phyloP scores from a whole-genome alignment of 495 filamentous ascomycete species.

The Articulospora tetracladia region DNA sequence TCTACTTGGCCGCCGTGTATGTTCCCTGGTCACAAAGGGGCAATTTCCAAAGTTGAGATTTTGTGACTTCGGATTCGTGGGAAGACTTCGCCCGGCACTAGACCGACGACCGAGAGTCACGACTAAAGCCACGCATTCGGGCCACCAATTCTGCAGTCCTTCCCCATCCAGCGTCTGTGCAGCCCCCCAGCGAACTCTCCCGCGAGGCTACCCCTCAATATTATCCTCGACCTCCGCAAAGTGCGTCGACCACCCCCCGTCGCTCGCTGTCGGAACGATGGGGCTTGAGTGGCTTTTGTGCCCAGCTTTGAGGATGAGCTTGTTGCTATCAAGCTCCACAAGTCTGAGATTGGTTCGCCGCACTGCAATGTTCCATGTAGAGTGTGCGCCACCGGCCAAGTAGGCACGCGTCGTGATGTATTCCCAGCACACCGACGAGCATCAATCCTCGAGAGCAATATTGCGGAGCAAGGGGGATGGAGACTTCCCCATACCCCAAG shows the following conservation, averaged over 20 bases:
- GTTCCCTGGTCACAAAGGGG: too few relatives aligned
- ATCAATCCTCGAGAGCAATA: not conserved
- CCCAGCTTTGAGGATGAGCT: not conserved
- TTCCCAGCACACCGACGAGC: not conserved
- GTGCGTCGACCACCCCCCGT: not conserved
- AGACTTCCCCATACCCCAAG: not conserved
- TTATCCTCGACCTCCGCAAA: not conserved
- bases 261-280: not conserved
- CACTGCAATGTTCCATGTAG: not conserved
- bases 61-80: slow-evolving; percentile 5
- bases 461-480: not conserved
- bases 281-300: not conserved
- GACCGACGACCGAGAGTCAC: not conserved
- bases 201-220: not conserved
- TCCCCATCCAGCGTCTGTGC: not conserved
- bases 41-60: not conserved
- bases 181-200: not conserved
- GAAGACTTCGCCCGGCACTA: not conserved
- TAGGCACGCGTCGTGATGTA: not conserved
- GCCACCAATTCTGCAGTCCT: not conserved
- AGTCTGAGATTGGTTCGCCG: not conserved
- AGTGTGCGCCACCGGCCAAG: not conserved
- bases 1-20: too few relatives aligned
- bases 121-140: not conserved
- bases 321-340: not conserved